phyloP scores from a whole-genome alignment of 306 rosid species.

The Glycyrrhiza uralensis region DNA sequence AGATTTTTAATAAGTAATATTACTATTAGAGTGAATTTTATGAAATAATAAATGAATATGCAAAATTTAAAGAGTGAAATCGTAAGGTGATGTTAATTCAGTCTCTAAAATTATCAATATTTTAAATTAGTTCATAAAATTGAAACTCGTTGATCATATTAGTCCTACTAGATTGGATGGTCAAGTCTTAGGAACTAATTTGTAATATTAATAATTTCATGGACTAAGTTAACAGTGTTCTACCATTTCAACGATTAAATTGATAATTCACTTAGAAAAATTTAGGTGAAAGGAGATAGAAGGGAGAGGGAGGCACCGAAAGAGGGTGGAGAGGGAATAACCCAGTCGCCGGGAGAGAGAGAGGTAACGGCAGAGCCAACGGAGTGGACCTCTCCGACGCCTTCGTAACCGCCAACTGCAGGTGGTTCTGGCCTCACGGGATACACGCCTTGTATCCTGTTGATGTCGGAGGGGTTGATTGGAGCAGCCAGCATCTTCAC shows the following conservation, averaged over 20 bases:
- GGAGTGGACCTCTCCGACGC: conserved; percentile 75
- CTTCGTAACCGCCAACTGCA: conserved; percentile 92
- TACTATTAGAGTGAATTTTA: background rate
- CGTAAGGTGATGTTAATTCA: background rate
- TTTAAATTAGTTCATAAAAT: background rate
- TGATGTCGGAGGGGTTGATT: conserved; percentile 85
- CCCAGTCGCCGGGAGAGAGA: conserved; percentile 78
- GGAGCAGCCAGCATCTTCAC: conserved; percentile 92
- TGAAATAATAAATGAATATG: background rate
- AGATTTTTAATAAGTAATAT: too few relatives aligned
- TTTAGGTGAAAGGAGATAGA: too few relatives aligned
- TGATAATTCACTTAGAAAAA: too few relatives aligned
- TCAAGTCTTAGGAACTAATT: too few relatives aligned
- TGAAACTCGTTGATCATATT: background rate
- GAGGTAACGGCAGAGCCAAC: conserved; percentile 63
- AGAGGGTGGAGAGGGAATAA: conserved; percentile 89
- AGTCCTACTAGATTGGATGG: too few relatives aligned
- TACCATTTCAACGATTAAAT: background rate
- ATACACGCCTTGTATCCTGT: conserved; percentile 88
- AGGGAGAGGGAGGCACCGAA: conserved; percentile 41
- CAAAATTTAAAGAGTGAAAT: too few relatives aligned
- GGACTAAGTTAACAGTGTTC: background rate
- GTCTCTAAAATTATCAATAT: background rate
- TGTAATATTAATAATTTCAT: too few relatives aligned
- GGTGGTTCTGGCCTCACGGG: conserved; percentile 87